phyloP scores from a whole-genome alignment of 192 early-diverging fungal species.

The Backusella tuberculispora region DNA sequence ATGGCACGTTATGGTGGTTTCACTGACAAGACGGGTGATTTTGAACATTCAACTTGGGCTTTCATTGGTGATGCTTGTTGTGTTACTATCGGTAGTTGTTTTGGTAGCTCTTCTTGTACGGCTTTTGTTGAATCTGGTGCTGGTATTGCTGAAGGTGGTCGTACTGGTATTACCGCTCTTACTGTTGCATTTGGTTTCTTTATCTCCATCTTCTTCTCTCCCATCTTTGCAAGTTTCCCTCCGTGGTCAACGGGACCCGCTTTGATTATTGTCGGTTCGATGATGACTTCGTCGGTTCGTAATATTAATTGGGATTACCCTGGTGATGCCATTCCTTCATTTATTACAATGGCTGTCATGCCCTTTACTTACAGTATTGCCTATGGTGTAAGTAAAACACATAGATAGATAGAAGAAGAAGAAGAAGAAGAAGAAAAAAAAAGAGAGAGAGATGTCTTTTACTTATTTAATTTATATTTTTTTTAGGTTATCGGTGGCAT shows the following conservation, averaged over 20 bases:
- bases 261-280: constrained; percentile 73
- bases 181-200: constrained; percentile 71
- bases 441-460: too few relatives aligned
- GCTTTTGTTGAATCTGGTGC: constrained; percentile 84
- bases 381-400: too few relatives aligned
- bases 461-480: too few relatives aligned
- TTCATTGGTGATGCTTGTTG: constrained; percentile 73
- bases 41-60: constrained; percentile 73
- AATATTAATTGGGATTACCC: constrained; percentile 81
- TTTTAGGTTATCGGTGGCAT: constrained; percentile 67
- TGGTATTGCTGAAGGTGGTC: constrained; percentile 80
- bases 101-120: constrained; percentile 77
- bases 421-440: too few relatives aligned
- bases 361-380: constrained; percentile 72
- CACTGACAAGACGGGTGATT: constrained; percentile 74
- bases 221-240: constrained; percentile 83
- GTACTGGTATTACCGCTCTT: constrained; percentile 77
- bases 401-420: too few relatives aligned
- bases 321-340: constrained; percentile 77
- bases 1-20: constrained; percentile 86
- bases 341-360: constrained; percentile 76
- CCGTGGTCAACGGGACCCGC: constrained; percentile 86
- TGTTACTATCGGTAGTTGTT: constrained; percentile 65
- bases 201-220: constrained; percentile 79
- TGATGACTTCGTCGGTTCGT: constrained; percentile 74